These are phyloP conservation scores for Kazachstania bromeliacearum DNA, from an alignment of 805 yeast genomes.

Conservation along the genomic window DNA sequence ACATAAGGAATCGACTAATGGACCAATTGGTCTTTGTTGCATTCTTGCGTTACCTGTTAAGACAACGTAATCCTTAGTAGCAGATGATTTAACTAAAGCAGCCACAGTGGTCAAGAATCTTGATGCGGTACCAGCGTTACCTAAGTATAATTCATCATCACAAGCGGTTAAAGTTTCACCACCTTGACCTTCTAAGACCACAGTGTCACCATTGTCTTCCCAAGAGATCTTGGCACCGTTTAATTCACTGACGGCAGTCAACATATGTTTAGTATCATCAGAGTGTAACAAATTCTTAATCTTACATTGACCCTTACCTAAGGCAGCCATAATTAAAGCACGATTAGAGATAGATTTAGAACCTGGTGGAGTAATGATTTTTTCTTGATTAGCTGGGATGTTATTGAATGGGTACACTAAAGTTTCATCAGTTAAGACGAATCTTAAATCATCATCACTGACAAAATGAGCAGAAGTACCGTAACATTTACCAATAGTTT, in stretches of 20 bases:
- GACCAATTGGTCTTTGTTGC: constrained; percentile 97
- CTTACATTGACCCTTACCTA: constrained; percentile 76
- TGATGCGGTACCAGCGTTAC: constrained; percentile 98
- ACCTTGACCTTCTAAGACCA: constrained; percentile 76
- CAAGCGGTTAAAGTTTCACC: constrained; percentile 60
- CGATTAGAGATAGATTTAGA: constrained; percentile 95
- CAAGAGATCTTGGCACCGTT: constrained; percentile 74
- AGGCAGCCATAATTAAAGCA: constrained; percentile 85
- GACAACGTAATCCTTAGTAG: constrained; percentile 38
- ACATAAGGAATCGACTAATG: constrained; percentile 83
- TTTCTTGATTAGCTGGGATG: constrained; percentile 20
- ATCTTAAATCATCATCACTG: constrained; percentile 66
- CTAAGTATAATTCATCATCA: constrained; percentile 66
- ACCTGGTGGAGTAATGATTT: constrained; percentile 75
- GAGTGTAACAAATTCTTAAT: constrained; percentile 85
- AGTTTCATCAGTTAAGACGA: constrained; percentile 75
- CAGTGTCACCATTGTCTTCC: constrained; percentile 86
- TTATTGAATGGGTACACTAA: constrained; percentile 50
- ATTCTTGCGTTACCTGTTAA: constrained; percentile 93
- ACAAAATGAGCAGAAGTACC: constrained; percentile 84
- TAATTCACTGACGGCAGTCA: constrained; percentile 69
- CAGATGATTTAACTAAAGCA: constrained; percentile 55
- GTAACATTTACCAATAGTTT: constrained; percentile 78
- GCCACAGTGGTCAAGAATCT: constrained; percentile 90
- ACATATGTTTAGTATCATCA: constrained; percentile 93